phyloP scores from a whole-genome alignment of 768 basidiomycete species.

The Kwoniella newhampshirensis region DNA sequence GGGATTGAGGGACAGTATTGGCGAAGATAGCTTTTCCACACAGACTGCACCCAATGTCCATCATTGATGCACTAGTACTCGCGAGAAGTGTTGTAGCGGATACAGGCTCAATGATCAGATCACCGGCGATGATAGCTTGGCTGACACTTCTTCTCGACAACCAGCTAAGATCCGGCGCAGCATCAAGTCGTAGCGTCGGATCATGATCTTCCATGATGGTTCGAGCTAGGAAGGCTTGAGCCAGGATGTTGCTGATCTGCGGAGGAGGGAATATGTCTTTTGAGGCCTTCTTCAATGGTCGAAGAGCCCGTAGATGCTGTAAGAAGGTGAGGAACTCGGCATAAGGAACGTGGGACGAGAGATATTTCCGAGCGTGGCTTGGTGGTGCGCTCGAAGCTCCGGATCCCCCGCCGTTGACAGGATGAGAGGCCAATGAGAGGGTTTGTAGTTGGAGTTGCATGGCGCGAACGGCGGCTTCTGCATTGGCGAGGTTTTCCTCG shows the following conservation, averaged over 20 bases:
- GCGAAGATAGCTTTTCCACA: constrained; percentile 63
- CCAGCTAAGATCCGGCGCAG: constrained; percentile 93
- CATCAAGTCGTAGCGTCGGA: constrained; percentile 84
- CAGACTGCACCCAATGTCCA: constrained; percentile 71
- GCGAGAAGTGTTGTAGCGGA: constrained; percentile 63
- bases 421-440: constrained; percentile 48
- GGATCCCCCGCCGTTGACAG: neutral
- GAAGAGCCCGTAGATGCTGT: constrained; percentile 70
- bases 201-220: constrained; percentile 84
- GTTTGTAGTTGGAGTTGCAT: constrained; percentile 85
- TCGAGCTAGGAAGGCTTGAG: constrained; percentile 74
- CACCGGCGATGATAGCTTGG: constrained; percentile 79
- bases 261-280: constrained; percentile 59
- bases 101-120: constrained; percentile 85
- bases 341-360: constrained; percentile 70
- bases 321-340: constrained; percentile 77
- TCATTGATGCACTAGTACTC: constrained; percentile 56
- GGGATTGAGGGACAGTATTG: constrained; percentile 20
- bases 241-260: constrained; percentile 67
- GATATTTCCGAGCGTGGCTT: constrained; percentile 23
- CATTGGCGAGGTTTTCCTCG: constrained; percentile 73
- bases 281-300: constrained; percentile 59
- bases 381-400: neutral
- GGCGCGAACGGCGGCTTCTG: constrained; percentile 77
- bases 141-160: constrained; percentile 81